Evolutionary conservation across 768 basidiomycete species (phyloP), one percentile per base, ranked within the genome.

Genomic region (Lactarius evosmus): DNA sequence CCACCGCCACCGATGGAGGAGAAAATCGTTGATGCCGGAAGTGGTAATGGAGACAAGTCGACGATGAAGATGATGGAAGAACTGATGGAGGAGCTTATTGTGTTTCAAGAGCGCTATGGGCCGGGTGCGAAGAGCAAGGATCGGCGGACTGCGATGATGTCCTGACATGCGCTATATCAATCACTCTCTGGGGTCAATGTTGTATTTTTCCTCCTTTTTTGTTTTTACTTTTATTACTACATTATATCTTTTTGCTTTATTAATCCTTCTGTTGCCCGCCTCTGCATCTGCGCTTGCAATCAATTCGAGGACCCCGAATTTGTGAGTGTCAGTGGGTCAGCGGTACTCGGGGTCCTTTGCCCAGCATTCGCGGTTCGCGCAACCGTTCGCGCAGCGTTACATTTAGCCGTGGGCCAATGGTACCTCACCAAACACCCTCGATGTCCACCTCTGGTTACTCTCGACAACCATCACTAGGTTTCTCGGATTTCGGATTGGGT

Each of bases 21-120:
- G 51, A 70, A 66, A 49, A 30, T 29, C 16, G 7, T 8, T 7
- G 40, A 25, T 17, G 30, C 46, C 0, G 64, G 62, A 29, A 40
- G 58, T 8, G 52, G 32, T n/a, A n/a, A 36, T 7, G 38, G 25
- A 8, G 56, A 61, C 2, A 60, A 69, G 53, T 72, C 73, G 71
- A 88, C 88, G 44, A 89, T 91, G 84, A 87, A 84, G 75, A 80
- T 89, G 78, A 91, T 96, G 88, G 93, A 94, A 72, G 91, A 90
- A 69, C 78, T 96, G 11, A 94, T 94, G 87, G 84, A 91, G 71
- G 93, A 95, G 73, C 76, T 95, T 29, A 92, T 95, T 67, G 79
- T 77, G 41, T 95, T 96, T 72, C 94, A 95, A 76, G 93, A 95
- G 73, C 82, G 85, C 60, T 95, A 91, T 76, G 89, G 89, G n/a